Evolutionary conservation across 2,329 filamentous ascomycete species (phyloP), one percentile per base, ranked within the genome.

Genomic region (Ophiostoma ulmi): DNA sequence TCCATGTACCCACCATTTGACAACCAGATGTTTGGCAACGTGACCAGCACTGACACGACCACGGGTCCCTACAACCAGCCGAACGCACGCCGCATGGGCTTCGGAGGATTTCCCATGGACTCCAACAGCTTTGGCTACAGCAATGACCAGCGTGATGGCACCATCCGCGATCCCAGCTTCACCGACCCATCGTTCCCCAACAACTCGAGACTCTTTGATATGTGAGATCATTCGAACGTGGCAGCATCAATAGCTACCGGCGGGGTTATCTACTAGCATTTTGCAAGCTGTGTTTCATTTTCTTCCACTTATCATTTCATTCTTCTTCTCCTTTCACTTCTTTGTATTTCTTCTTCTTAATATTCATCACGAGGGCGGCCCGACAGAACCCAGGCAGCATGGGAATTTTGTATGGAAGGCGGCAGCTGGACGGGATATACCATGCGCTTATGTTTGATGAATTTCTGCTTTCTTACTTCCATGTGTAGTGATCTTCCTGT

Each of bases 1-100:
- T 41, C 35, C 3, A 72, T 73, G 44, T 78, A 77, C 70, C 74
- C 74, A 14, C 75, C 75, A n/a, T 75, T 77, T 22, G 77, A 79
- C n/a, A 66, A 35, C 31, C 70, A 70, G 1, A 69, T 74, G 58
- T 72, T 72, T 44, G 38, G 36, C 35, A 38, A 35, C 22, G 65
- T n/a, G 17, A 22, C 39, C n/a, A 75, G 76, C 5, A 65, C 72
- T 10, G 78, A 78, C 61, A 41, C 74, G 1, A 31, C 71, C 1
- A 65, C 75, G 0, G 69, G 71, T 13, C 58, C 74, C 3, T 80
- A 79, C 69, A 75, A 77, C n/a, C 73, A 76, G 1, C 75, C 77
- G 41, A 77, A 76, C 64, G 70, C 69, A 36, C 72, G 70, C 8
- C 73, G 72, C 61, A 75, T 77, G 44, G 75, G 76, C 67, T 74